Base-by-base conservation (phyloP, 78 protist species). In the Emiliania huxleyi region DNA sequence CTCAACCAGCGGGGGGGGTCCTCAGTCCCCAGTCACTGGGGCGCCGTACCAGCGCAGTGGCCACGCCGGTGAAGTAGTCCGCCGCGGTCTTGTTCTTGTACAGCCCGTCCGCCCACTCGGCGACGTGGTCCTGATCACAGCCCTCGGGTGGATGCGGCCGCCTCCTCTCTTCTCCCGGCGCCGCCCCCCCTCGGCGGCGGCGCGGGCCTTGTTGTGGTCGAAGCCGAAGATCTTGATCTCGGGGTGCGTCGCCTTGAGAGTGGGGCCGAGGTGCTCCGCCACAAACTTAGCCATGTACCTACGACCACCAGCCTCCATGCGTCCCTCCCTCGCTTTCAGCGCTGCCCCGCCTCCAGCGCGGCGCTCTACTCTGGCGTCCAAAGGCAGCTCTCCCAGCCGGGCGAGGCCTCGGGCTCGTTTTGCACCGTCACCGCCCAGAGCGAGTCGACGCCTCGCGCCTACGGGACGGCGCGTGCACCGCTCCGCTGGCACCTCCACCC, bases 141-240 rank as follows among this genome's bases (percentile, higher is more conserved):
- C n/a, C n/a, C n/a, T n/a, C n/a, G n/a, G n/a, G n/a, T n/a, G n/a
- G n/a, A n/a, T n/a, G n/a, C n/a, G n/a, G n/a, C n/a, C n/a, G n/a
- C n/a, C n/a, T n/a, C n/a, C n/a, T n/a, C n/a, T n/a, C n/a, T n/a
- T n/a, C n/a, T n/a, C n/a, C n/a, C n/a, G n/a, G n/a, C n/a, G n/a
- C n/a, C n/a, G n/a, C n/a, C n/a, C n/a, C n/a, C n/a, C n/a, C n/a
- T n/a, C n/a, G n/a, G n/a, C n/a, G n/a, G n/a, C n/a, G n/a, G n/a
- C n/a, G n/a, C n/a, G n/a, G n/a, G n/a, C n/a, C 91, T 91, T 93
- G 42, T 94, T 93, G 87, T 94, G 90, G 69, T 94, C 95, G 69
- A 56, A 93, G 35, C 87, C 49, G 81, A 94, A 43, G 91, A 94
- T 85, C 22, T 45, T 33, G 26, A 94, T 69, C 52, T 46, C 69